Evolutionary conservation across 441 rosid genomes (phyloP), one percentile per base, ranked within the genome.

Genomic region (Bocquillonia castaneifolia): DNA sequence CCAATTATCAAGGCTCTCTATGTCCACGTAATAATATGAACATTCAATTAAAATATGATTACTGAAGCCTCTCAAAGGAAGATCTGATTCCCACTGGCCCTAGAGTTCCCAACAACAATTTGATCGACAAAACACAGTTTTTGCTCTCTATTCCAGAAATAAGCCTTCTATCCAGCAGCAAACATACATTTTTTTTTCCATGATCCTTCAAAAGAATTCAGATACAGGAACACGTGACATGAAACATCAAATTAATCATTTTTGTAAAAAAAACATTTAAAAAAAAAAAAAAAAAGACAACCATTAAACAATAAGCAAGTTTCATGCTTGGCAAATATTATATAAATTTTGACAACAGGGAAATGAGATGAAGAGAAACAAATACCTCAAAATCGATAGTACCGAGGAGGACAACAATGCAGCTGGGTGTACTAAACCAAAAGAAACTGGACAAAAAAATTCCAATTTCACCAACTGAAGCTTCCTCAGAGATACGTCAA

Each of bases 401-500:
- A 67, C 70, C 82, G 66, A 73, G 64, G 69, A 76, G 68, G 61
- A 44, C 32, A 68, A 67, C 69, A 66, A 68, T 42, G 71, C 61
- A 28, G 63, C 61, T 31, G 62, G 66, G 48, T 32, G 40, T 26
- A 36, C 18, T 15, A 66, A 13, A 53, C 28, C 60, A 57, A 59
- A 42, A 15, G 59, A 57, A 26, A 73, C 28, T 37, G 6, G 52
- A 68, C 69, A 67, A 68, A 72, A n/a, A 50, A 34, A 59, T 56
- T 66, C 81, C 71, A 78, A 77, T 72, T 63, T 60, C 44, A 67
- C 63, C 67, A 39, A 39, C 70, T 51, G 58, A 78, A 71, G 82
- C 68, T 80, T 77, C 72, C 72, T 51, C 66, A 53, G 55, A 73
- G 9, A 42, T 58, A 75, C 73, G 80, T 80, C 61, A 74, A 67